Base-by-base conservation (phyloP, 2,329 filamentous ascomycete genomes). In the Xylariaceae sp. region DNA sequence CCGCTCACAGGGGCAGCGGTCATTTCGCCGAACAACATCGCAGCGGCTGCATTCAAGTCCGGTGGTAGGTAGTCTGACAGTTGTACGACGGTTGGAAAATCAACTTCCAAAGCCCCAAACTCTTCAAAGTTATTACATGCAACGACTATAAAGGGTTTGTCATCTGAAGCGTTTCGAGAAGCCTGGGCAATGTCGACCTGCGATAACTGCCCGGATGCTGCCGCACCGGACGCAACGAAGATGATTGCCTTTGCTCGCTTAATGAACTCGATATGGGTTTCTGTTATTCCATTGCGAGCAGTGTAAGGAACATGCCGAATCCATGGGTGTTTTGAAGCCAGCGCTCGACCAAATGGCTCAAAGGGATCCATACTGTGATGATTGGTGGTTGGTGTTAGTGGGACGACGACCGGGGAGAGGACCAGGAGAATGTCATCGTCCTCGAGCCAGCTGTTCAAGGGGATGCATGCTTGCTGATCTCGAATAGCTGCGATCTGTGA, bases 251-350 rank as follows among this genome's bases (percentile, higher is more conserved):
- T 78, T 4, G 84, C 83, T 50, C 80, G 73, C 51, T 75, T 77
- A 48, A 89, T 77, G 60, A 88, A 87, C 47, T 77, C 77, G 45
- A 78, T 71, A 67, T 91, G 84, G 42, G 81, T 77, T 18, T 77
- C 75, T 2, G 83, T 87, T 65, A 89, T 82, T 40, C 86, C 86
- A 52, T 75, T 69, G 47, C 77, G 75, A 43, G 82, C 79, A 5
- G 83, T 81, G 62, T 89, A 92, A 6, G 88, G 87, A 41, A 90
- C 81, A 65, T 91, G 88, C 17, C 85, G 81, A 55, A 91, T 75
- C 66, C 76, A 77, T 2, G 77, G 71, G 62, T 88, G 84, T 59
- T 79, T 75, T 45, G 70, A 73, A 45, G 82, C 80, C 45, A 92
- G 68, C 42, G 82, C 79, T 56, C 79, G 77, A 17, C 88, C 88